phyloP scores from a whole-genome alignment of 768 basidiomycete genomes.

The Ephemerocybe angulata region DNA sequence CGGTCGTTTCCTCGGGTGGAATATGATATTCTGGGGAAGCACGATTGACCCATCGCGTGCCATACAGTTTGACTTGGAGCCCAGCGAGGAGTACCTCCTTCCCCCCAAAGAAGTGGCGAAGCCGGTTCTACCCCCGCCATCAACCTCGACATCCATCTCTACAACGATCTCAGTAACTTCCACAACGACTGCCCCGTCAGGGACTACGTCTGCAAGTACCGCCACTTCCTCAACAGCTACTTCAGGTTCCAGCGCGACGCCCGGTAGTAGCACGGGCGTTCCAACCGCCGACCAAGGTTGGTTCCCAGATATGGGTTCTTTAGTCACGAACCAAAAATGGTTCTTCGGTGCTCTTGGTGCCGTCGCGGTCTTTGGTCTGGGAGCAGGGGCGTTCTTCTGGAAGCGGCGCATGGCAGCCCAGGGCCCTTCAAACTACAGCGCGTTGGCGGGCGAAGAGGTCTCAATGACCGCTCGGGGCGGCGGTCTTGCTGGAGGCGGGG shows the following conservation, averaged over 20 bases:
- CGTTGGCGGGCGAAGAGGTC: constrained; percentile 63
- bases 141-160: constrained; percentile 51
- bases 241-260: constrained; percentile 33
- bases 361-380: constrained; percentile 71
- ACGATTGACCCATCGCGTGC: constrained; percentile 70
- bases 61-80: constrained; percentile 53
- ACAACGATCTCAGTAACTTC: too few species aligned
- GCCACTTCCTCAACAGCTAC: constrained; percentile 23
- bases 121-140: constrained; percentile 25
- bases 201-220: too few species aligned
- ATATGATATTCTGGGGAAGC: constrained; percentile 87
- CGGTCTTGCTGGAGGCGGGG: constrained; percentile 28
- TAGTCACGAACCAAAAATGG: constrained; percentile 81
- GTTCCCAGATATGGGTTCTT: constrained; percentile 74
- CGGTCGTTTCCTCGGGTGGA: constrained; percentile 86
- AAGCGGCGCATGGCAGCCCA: constrained; percentile 49
- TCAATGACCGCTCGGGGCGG: constrained; percentile 70
- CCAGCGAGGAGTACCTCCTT: constrained; percentile 47
- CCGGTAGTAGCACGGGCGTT: constrained; percentile 23
- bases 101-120: constrained; percentile 40
- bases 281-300: constrained; percentile 74
- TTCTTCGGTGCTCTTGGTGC: constrained; percentile 83
- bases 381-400: constrained; percentile 76
- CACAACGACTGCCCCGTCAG: too few species aligned
- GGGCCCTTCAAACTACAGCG: constrained; percentile 47